These are phyloP conservation scores for Bathelium albidoporum DNA, from an alignment of 495 filamentous ascomycete genomes.

Conservation along the genomic window DNA sequence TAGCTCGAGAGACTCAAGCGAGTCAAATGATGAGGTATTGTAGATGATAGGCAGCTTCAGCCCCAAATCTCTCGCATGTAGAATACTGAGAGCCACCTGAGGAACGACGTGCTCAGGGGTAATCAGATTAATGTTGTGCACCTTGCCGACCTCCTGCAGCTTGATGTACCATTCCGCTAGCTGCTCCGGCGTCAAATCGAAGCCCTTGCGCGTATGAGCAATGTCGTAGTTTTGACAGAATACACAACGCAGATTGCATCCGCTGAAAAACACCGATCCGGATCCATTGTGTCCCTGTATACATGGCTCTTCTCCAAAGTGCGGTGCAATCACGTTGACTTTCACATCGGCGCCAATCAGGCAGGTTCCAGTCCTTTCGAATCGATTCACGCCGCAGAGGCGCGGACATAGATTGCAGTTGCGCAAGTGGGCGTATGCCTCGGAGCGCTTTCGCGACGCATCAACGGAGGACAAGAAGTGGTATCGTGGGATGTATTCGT, in stretches of 20 bases:
- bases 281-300: slow-evolving; percentile 66
- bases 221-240: slow-evolving; percentile 83
- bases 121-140: slow-evolving; percentile 73
- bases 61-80: slow-evolving; percentile 56
- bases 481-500: slow-evolving; percentile 62
- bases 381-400: slow-evolving; percentile 62
- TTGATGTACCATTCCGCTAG: slow-evolving; percentile 69
- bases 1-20: slow-evolving; percentile 51
- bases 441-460: slow-evolving; percentile 52
- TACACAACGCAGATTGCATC: slow-evolving; percentile 65
- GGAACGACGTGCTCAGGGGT: slow-evolving; percentile 72
- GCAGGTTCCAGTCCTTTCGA: slow-evolving; percentile 60
- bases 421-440: slow-evolving; percentile 55
- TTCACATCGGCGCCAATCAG: slow-evolving; percentile 62
- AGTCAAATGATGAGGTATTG: slow-evolving; percentile 70
- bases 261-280: slow-evolving; percentile 64
- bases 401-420: slow-evolving; percentile 72
- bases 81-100: slow-evolving; percentile 59
- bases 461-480: slow-evolving; percentile 48
- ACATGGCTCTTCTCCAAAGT: slow-evolving; percentile 64
- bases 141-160: slow-evolving; percentile 57
- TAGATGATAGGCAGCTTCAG: slow-evolving; percentile 62
- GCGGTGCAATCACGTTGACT: slow-evolving; percentile 68
- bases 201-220: slow-evolving; percentile 59
- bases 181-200: slow-evolving; percentile 65